A percentile compares a stretch with the other conserved stretches of the same genome.
These are phyloP conservation scores for Rhamnella rubrinervis DNA, from an alignment of 331 rosid species.

Conservation along the genomic window DNA sequence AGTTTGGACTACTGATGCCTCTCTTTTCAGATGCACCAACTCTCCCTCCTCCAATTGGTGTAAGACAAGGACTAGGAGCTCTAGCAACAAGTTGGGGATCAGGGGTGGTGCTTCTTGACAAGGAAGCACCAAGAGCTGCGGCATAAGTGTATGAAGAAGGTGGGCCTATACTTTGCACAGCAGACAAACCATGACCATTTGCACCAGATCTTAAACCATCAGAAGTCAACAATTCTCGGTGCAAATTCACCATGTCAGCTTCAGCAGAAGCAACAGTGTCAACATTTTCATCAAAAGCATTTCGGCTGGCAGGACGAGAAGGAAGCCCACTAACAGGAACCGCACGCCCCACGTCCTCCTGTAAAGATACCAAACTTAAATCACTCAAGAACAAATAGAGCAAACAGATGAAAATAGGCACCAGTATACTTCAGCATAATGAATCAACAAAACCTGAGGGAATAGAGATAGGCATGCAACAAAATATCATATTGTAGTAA, in stretches of 20 bases:
- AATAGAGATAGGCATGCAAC: neutral
- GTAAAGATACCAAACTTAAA: constrained; percentile 28
- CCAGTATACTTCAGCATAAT: neutral
- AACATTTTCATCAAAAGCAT: constrained; percentile 75
- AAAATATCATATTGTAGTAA: neutral
- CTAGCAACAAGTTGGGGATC: constrained; percentile 85
- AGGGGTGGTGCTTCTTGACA: constrained; percentile 93
- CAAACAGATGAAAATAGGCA: neutral
- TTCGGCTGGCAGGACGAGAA: constrained; percentile 89
- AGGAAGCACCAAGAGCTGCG: constrained; percentile 80
- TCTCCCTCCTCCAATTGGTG: constrained; percentile 93
- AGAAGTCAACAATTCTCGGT: constrained; percentile 47
- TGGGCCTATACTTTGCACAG: constrained; percentile 53
- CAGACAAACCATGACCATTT: constrained; percentile 67
- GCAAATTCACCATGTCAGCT: constrained; percentile 60
- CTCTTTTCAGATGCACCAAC: constrained; percentile 60
- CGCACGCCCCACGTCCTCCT: constrained; percentile 81
- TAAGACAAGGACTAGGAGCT: constrained; percentile 92
- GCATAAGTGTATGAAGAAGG: constrained; percentile 80
- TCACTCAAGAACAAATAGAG: constrained; percentile 10
- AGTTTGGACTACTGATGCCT: constrained; percentile 56
- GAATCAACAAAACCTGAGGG: constrained; percentile 6
- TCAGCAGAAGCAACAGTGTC: constrained; percentile 59
- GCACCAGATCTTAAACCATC: constrained; percentile 53
- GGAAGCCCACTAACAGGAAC: constrained; percentile 55